These are phyloP conservation scores for Fusarium metavorans DNA, from an alignment of 2,329 filamentous ascomycete species.

Conservation along the genomic window DNA sequence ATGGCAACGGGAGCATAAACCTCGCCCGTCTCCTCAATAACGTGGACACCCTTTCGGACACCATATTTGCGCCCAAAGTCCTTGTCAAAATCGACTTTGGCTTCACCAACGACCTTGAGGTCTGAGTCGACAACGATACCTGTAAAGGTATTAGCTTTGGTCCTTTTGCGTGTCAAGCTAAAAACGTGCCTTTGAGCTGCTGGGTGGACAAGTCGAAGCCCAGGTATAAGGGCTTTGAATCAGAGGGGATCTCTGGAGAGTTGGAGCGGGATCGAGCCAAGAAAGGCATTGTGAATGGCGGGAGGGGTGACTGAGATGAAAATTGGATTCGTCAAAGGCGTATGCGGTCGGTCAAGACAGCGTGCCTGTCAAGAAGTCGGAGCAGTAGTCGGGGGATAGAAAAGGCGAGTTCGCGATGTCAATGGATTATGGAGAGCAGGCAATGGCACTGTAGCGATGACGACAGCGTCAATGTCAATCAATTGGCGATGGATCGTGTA, in stretches of 20 bases:
- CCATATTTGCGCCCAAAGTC: slow-evolving; percentile 81
- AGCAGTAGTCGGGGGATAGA: not conserved
- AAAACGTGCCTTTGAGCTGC: slow-evolving; percentile 84
- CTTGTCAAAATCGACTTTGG: slow-evolving; percentile 94
- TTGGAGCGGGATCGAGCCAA: slow-evolving; percentile 19
- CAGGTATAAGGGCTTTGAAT: slow-evolving; percentile 76
- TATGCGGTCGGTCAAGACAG: slow-evolving; percentile 8
- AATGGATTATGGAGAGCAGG: not conserved
- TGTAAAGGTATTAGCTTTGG: slow-evolving; percentile 50
- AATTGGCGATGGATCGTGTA: slow-evolving; percentile 1
- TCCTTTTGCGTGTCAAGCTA: not conserved
- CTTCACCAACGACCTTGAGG: slow-evolving; percentile 83
- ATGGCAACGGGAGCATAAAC: slow-evolving; percentile 93
- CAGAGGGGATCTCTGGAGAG: slow-evolving; percentile 20
- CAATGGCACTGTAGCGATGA: slow-evolving; percentile 21
- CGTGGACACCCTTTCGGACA: slow-evolving; percentile 88
- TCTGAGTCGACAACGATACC: slow-evolving; percentile 86
- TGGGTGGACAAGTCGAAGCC: slow-evolving; percentile 98
- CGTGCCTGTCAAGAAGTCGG: slow-evolving; percentile 7
- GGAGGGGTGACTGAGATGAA: not conserved
- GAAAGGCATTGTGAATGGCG: slow-evolving; percentile 26
- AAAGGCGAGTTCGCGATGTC: slow-evolving; percentile 17
- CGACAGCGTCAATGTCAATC: slow-evolving; percentile 24
- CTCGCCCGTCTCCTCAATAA: slow-evolving; percentile 84
- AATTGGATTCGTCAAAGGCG: not conserved